A percentile compares a stretch with the other conserved stretches of the same genome.
These are phyloP conservation scores for Cladorrhinum samala DNA, from an alignment of 495 filamentous ascomycete genomes.

Conservation along the genomic window DNA sequence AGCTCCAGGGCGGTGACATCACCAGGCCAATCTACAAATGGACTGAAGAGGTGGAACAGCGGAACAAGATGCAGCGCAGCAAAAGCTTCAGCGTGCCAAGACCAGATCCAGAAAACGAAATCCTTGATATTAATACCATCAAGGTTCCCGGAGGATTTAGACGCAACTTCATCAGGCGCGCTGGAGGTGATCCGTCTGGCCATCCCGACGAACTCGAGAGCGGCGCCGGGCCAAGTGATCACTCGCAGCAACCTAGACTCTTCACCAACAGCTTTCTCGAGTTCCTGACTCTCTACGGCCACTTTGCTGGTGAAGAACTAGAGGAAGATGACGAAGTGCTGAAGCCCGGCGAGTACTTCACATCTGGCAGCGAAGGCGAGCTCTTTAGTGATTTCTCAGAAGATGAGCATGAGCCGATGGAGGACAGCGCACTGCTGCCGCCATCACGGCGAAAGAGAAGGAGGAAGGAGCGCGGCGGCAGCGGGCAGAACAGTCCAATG, in stretches of 20 bases:
- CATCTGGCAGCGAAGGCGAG: conserved; percentile 56
- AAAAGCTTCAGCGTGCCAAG: conserved; percentile 76
- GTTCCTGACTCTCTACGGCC: conserved; percentile 88
- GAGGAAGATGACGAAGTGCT: conserved; percentile 92
- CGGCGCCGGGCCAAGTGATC: conserved; percentile 29
- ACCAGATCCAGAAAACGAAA: conserved; percentile 69
- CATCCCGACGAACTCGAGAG: conserved; percentile 40
- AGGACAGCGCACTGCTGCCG: conserved; percentile 74
- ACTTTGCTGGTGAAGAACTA: conserved; percentile 93
- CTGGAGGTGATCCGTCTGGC: conserved; percentile 51
- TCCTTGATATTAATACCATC: conserved; percentile 77
- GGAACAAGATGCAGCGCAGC: conserved; percentile 59
- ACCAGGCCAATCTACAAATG: conserved; percentile 91
- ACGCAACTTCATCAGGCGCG: conserved; percentile 73
- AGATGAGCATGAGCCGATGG: conserved; percentile 66
- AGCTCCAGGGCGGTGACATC: conserved; percentile 88
- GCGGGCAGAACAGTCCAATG: conserved; percentile 64
- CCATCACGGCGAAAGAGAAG: conserved; percentile 64
- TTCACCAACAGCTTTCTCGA: conserved; percentile 91
- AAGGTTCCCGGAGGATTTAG: conserved; percentile 90
- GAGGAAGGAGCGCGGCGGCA: conserved; percentile 61
- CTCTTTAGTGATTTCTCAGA: conserved; percentile 46
- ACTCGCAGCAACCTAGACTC: conserved; percentile 49
- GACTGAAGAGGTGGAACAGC: conserved; percentile 72
- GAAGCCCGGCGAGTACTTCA: conserved; percentile 78